Evolutionary conservation across 2,329 filamentous ascomycete genomes (phyloP).

Genomic region (Byssochlamys sp.): DNA sequence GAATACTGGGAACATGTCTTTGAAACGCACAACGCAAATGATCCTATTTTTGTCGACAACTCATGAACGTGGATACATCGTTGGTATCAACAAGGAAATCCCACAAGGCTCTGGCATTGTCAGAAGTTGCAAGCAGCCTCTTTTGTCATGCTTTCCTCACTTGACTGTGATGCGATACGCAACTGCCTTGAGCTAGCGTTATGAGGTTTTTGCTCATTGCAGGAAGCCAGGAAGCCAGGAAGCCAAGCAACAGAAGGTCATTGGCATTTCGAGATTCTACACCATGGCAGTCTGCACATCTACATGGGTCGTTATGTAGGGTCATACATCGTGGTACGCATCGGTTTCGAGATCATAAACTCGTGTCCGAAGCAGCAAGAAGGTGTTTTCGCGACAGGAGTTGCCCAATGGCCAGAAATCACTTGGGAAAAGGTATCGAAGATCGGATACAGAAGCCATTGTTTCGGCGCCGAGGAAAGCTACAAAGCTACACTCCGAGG

Average conservation of each 20-base stretch:
- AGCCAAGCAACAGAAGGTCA: too few relatives aligned
- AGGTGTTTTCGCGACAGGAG: too few relatives aligned
- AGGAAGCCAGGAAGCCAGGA: too few relatives aligned
- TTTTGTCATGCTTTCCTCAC: neutral
- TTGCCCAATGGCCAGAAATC: too few relatives aligned
- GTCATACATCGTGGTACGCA: too few relatives aligned
- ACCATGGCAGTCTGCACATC: neutral
- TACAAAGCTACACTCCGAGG: neutral
- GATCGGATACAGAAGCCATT: neutral
- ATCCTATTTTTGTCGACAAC: neutral
- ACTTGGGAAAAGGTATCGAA: neutral
- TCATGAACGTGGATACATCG: too few relatives aligned
- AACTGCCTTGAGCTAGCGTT: neutral
- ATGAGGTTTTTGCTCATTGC: neutral
- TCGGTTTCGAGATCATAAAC: too few relatives aligned
- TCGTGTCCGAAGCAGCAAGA: too few relatives aligned
- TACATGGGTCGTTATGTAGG: neutral
- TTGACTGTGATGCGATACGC: neutral
- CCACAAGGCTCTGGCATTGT: too few relatives aligned
- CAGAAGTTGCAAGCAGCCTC: neutral
- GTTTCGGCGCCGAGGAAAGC: neutral
- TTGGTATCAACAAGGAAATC: too few relatives aligned
- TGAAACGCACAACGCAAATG: neutral
- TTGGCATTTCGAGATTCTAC: neutral
- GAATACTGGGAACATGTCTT: constrained; percentile 15